These are phyloP conservation scores for Saturnispora mendoncae DNA, from an alignment of 805 yeast species.

Conservation along the genomic window DNA sequence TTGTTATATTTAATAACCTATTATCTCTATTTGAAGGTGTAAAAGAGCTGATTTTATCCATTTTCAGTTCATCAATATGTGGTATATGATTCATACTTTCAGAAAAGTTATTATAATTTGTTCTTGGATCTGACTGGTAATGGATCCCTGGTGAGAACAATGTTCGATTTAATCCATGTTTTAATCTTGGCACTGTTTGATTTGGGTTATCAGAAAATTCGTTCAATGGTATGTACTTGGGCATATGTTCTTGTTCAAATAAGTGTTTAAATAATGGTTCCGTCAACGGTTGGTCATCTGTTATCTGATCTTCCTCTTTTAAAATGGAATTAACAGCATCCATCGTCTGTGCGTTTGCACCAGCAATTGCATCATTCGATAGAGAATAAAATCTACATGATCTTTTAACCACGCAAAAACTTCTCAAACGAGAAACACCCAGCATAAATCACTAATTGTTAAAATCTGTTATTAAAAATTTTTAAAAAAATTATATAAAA, in stretches of 20 bases:
- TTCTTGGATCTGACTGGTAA: slow-evolving; percentile 66
- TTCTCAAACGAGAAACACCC: neutral
- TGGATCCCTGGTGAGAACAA: slow-evolving; percentile 79
- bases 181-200: slow-evolving; percentile 42
- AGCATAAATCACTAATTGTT: neutral
- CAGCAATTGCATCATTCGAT: neutral
- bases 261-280: slow-evolving; percentile 1
- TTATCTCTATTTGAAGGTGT: slow-evolving; percentile 62
- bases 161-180: slow-evolving; percentile 61
- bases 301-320: neutral
- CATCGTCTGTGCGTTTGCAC: slow-evolving; percentile 1
- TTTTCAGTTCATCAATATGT: slow-evolving; percentile 57
- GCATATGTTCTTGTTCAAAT: neutral
- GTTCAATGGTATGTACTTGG: slow-evolving; percentile 18
- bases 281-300: slow-evolving; percentile 1
- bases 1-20: slow-evolving; percentile 40
- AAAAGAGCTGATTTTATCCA: slow-evolving; percentile 44
- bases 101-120: slow-evolving; percentile 62
- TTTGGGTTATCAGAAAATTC: slow-evolving; percentile 12
- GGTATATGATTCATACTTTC: slow-evolving; percentile 52
- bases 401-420: neutral
- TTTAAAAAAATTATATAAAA: too few species aligned
- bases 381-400: neutral
- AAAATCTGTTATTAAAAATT: too few species aligned
- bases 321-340: slow-evolving; percentile 1